phyloP scores from a whole-genome alignment of 106 monocot species.

The Dendrobium catenatum region DNA sequence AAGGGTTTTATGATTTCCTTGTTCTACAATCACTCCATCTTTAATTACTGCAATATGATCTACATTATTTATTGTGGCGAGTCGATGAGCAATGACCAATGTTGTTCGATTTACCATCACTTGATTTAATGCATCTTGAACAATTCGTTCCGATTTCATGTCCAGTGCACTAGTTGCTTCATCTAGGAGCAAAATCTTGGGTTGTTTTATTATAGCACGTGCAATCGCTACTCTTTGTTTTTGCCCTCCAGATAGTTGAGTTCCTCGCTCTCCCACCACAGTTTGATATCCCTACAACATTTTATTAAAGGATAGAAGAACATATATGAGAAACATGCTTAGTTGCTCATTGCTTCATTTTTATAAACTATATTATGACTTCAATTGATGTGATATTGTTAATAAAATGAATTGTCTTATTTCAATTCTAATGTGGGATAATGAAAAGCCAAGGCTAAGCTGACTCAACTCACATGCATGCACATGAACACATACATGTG shows the following conservation, averaged over 20 bases:
- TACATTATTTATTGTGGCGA: constrained; percentile 17
- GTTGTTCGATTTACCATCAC: constrained; percentile 15
- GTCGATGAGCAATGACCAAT: constrained; percentile 10
- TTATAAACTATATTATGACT: background rate
- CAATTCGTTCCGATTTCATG: constrained; percentile 11
- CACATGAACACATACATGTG: no score
- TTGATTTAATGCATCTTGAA: constrained; percentile 16
- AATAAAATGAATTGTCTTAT: background rate
- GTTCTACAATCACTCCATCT: constrained; percentile 16
- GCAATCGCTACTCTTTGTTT: constrained; percentile 19
- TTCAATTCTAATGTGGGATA: no score
- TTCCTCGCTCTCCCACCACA: constrained; percentile 12
- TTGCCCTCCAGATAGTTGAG: constrained; percentile 16
- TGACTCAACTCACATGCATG: background rate
- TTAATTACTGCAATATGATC: constrained; percentile 17
- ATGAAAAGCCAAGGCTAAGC: no score
- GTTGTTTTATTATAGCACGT: constrained; percentile 12
- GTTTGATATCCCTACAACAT: constrained; percentile 9
- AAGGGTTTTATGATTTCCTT: constrained; percentile 13
- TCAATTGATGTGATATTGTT: background rate
- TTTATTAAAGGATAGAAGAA: background rate
- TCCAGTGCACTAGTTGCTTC: constrained; percentile 8
- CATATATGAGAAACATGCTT: background rate
- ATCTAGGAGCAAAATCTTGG: constrained; percentile 12
- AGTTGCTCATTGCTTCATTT: background rate